Base-by-base conservation (phyloP, 2,329 filamentous ascomycete species). In the Monosporascus sp. region DNA sequence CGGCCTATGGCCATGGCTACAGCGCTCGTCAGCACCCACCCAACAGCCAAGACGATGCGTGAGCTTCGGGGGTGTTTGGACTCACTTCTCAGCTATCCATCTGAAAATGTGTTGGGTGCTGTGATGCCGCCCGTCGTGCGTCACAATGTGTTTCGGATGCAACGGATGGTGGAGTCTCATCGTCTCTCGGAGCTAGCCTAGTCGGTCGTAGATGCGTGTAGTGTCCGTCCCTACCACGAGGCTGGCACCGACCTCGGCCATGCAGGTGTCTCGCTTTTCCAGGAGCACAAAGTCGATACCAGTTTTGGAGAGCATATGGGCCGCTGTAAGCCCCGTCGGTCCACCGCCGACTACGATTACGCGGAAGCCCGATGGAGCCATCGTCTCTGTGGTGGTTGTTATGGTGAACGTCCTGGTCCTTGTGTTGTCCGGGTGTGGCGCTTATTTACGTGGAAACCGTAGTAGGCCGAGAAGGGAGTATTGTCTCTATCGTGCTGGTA, bases 261-360 rank as follows among this genome's bases (percentile, higher is more conserved):
- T 17, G 9, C 49, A 24, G 6, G 25, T 48, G 0, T 48, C 17
- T 31, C 51, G 47, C 42, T 37, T 52, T 47, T 73, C 71, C 2
- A 73, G 67, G 6, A 73, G 48, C 27, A 70, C 56, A 14, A 69
- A 73, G 50, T 72, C 66, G 31, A 73, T 65, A n/a, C 56, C 56
- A 9, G 59, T 62, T 48, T 56, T 54, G 25, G 60, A 58, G 18
- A 67, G 55, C 5, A 60, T 53, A 52, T 64, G 63, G 20, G 63
- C 62, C 8, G 64, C 57, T 4, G 55, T 57, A 7, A 67, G 56
- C 4, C 63, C 64, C 11, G 59, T 59, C 3, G 61, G 58, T 3
- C 65, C 65, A 31, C 55, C 61, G 6, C 65, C 65, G 8, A 57
- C 56, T 37, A 67, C 53, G 24, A 66, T 53, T 18, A 62, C 60